Evolutionary conservation across 768 basidiomycete species (phyloP).

Genomic region (Pholiota molesta): DNA sequence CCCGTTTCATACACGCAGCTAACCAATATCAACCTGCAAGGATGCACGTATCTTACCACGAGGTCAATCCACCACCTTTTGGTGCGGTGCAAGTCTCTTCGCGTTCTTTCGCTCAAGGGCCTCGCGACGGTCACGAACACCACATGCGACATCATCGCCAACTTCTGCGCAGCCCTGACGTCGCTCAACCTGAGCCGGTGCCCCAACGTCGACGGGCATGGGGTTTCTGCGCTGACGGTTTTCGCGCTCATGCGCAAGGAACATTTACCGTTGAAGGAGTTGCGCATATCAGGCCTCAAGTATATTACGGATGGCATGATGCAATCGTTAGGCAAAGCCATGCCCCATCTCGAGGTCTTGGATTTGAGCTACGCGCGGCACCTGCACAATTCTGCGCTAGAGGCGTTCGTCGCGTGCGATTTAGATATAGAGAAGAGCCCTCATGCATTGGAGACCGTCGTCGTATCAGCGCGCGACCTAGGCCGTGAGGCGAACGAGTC

Average conservation of each 20-base stretch:
- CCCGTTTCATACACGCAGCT: conserved; percentile 63
- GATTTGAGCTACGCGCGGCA: conserved; percentile 77
- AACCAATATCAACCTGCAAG: conserved; percentile 69
- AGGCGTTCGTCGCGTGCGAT: conserved; percentile 67
- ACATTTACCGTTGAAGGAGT: conserved; percentile 56
- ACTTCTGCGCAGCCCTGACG: conserved; percentile 56
- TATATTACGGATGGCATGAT: conserved; percentile 63
- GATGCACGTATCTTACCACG: conserved; percentile 69
- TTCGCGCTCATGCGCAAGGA: conserved; percentile 49
- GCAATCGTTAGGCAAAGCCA: conserved; percentile 64
- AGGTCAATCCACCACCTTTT: conserved; percentile 73
- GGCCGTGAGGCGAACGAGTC: conserved; percentile 60
- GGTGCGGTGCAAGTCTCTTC: conserved; percentile 60
- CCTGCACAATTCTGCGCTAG: conserved; percentile 75
- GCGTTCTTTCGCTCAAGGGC: conserved; percentile 66
- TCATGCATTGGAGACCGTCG: conserved; percentile 43
- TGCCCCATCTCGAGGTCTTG: conserved; percentile 75
- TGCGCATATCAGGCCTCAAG: conserved; percentile 71
- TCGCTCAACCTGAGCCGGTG: conserved; percentile 77
- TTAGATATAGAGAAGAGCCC: conserved; percentile 34
- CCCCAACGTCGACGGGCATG: conserved; percentile 63
- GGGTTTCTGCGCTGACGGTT: conserved; percentile 52
- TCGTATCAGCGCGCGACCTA: conserved; percentile 63
- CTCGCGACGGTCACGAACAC: conserved; percentile 70
- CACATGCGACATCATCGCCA: conserved; percentile 70